Base-by-base conservation (phyloP, 169 alveolate species). In the Plasmodium adleri region DNA sequence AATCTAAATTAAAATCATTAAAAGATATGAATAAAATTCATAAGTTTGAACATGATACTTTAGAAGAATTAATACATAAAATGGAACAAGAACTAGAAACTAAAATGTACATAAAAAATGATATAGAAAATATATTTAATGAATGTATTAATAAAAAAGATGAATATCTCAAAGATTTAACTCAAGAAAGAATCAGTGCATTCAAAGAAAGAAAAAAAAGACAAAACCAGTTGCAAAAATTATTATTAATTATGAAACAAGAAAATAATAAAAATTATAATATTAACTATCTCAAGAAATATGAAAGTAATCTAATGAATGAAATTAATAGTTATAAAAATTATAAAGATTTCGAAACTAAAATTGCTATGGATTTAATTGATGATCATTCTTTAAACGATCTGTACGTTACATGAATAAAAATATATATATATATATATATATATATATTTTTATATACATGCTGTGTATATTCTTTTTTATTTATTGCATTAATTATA, bases 231-330 rank as follows among this genome's bases (percentile, higher is more conserved):
- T 28, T 83, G 13, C 52, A 26, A 20, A 67, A 83, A 68, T 72
- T 83, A 26, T 72, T 83, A 56, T 49, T 83, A 12, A 20, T 83
- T 47, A 64, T 68, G 66, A 83, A 83, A 63, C 83, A 70, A 47
- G 91, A 83, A 62, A 58, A 72, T 22, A 83, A 68, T 62, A 83
- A 67, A 62, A 68, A 60, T 72, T 83, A 68, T 63, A 72, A 83
- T 24, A 83, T 83, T 26, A 67, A 83, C 28, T 70, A 68, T 62
- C 91, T 83, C 12, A n/a, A 83, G 64, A 83, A 54, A 72, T 67
- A 26, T 67, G 91, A 83, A 72, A 32, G 28, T 32, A 83, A 83
- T 49, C 39, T 83, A 56, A 68, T 68, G 62, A 17, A 67, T 60
- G 85, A 83, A 56, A 47, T 83, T 26, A 68, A 39, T 39, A 68